Base-by-base conservation (phyloP, 176 grass and related monocot genomes). In the Saccharum spontaneum region DNA sequence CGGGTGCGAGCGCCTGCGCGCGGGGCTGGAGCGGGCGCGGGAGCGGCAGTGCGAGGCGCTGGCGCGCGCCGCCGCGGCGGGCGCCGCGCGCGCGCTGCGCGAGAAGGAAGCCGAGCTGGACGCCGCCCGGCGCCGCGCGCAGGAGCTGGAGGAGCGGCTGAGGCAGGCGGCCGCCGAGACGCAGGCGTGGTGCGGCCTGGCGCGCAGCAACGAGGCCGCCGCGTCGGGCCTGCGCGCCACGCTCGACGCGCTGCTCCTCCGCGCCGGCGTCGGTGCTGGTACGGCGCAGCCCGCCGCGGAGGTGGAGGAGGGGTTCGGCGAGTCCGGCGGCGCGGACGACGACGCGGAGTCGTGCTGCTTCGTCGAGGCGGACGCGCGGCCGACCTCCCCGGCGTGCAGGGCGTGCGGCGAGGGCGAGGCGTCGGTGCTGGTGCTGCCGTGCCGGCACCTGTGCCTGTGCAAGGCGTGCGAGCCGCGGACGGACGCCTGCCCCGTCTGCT, bases 401-500 rank as follows among this genome's bases (percentile, higher is more conserved):
- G 39, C 75, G 4, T 95, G 93, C 67, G 67, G 79, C 14, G 76
- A 20, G 3, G 6, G 41, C 4, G 90, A 92, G 30, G 86, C 71
- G 60, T 67, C 79, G 18, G 90, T 91, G 65, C 84, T 95, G 15
- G 59, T 95, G 48, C 83, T 92, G 1, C 93, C 93, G 13, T 95
- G 90, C 74, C 89, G 90, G 39, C 93, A 95, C 74, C 78, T 95
- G 13, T 90, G 90, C 78, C 59, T 92, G 4, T 95, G 93, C 90
- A 90, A 91, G 49, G 67, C 41, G n/a, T 95, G 93, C 71, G 90
- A 92, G 50, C 82, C 67, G 0, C 8, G 40, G 16, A 16, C 70
- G 3, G 83, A 86, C 50, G 41, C 60, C 2, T 95, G 93, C 45
- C 93, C 93, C 4, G 59, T 89, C 22, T 95, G 93, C 79, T 22